Evolutionary conservation across 129 eudicot genomes (phyloP).

Genomic region (Saussurea involucrata): DNA sequence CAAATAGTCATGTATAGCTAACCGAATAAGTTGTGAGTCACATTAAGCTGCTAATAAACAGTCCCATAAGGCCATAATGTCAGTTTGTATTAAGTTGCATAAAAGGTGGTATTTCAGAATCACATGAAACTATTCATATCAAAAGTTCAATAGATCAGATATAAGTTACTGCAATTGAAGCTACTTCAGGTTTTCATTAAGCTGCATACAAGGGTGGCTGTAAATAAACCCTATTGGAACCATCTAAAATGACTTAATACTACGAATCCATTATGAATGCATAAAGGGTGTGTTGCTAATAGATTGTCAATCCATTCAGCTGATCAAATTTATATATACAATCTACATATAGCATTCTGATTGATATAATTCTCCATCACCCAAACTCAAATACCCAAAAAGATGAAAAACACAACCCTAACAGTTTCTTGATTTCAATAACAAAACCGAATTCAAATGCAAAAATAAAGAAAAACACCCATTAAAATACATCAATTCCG

Average conservation of each 20-base stretch:
- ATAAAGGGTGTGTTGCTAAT: not conserved
- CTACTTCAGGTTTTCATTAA: not conserved
- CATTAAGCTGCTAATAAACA: no score
- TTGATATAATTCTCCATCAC: not conserved
- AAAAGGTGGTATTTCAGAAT: not conserved
- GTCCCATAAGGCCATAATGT: no score
- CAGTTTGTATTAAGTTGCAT: not conserved
- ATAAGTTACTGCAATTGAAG: not conserved
- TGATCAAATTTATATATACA: not conserved
- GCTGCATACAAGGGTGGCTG: not conserved
- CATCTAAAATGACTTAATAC: no score
- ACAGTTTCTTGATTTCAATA: constrained; percentile 3
- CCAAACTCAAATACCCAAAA: not conserved
- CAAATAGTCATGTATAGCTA: no score
- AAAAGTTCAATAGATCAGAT: not conserved
- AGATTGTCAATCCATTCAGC: not conserved
- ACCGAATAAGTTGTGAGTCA: no score
- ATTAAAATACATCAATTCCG: constrained; percentile 21
- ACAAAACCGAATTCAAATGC: constrained; percentile 10
- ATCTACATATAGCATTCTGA: not conserved
- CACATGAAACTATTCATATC: not conserved
- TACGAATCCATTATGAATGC: not conserved
- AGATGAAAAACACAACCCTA: not conserved
- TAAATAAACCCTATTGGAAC: not conserved
- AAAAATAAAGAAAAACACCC: not conserved